These are phyloP conservation scores for Spinacia oleracea DNA, from an alignment of 179 eudicot genomes.

Conservation along the genomic window DNA sequence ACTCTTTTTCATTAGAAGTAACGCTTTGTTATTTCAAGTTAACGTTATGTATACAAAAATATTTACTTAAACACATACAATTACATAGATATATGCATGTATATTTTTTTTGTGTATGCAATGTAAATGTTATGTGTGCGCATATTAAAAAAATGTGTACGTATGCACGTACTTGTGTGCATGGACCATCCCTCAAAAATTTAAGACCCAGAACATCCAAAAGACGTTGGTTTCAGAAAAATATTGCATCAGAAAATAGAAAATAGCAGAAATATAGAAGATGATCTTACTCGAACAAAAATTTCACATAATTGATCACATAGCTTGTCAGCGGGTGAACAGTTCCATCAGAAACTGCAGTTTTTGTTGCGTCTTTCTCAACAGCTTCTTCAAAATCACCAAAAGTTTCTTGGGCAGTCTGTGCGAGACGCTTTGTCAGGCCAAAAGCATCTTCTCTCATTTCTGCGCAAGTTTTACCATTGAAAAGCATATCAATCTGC, in stretches of 20 bases:
- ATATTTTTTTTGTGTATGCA: background rate
- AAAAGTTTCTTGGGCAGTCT: slow-evolving; percentile 91
- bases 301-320: slow-evolving; percentile 95
- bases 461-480: slow-evolving; percentile 82
- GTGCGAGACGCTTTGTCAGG: slow-evolving; percentile 92
- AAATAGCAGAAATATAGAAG: slow-evolving; percentile 2
- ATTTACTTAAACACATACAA: background rate
- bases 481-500: slow-evolving; percentile 79
- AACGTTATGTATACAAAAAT: background rate
- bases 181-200: background rate
- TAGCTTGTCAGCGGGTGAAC: slow-evolving; percentile 99
- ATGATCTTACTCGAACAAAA: slow-evolving; percentile 81
- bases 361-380: slow-evolving; percentile 93
- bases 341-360: slow-evolving; percentile 88
- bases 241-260: slow-evolving; percentile 9
- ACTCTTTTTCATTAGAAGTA: background rate
- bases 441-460: slow-evolving; percentile 83
- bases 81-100: background rate
- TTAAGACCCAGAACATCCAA: background rate
- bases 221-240: background rate
- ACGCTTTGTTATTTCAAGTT: background rate
- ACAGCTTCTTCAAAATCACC: slow-evolving; percentile 98
- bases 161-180: background rate
- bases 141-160: background rate
- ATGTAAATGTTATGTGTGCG: background rate